A percentile compares a stretch with the other conserved stretches of the same genome.
phyloP scores from a whole-genome alignment of 345 rosid species.

The Bruguiera sexangula region DNA sequence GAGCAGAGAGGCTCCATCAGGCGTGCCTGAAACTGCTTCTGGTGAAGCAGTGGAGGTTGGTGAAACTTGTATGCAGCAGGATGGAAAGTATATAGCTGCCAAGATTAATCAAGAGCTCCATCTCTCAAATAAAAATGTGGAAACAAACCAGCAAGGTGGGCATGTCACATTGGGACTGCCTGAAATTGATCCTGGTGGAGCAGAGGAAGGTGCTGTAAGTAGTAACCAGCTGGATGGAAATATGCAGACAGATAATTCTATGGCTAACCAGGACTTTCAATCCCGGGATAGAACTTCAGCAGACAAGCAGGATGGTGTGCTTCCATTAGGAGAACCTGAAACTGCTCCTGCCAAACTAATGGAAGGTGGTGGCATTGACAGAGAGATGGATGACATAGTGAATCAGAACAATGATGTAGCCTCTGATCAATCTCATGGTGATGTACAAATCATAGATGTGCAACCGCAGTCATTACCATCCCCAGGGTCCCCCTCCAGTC shows the following conservation, averaged over 20 bases:
- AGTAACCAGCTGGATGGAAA: conserved; percentile 10
- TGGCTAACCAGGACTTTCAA: background rate
- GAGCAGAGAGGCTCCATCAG: conserved; percentile 29
- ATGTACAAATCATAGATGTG: conserved; percentile 6
- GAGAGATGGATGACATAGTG: background rate
- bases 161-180: conserved; percentile 20
- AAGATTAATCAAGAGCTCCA: background rate
- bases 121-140: background rate
- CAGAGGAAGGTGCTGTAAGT: conserved; percentile 14
- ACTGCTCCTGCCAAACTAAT: conserved; percentile 4
- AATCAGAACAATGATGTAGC: conserved; percentile 9
- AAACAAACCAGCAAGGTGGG: conserved; percentile 15
- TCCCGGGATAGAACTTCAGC: background rate
- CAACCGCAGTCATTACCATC: conserved; percentile 18
- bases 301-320: background rate
- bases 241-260: background rate
- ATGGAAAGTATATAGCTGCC: background rate
- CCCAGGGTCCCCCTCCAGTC: conserved; percentile 5
- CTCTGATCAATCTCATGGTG: conserved; percentile 7
- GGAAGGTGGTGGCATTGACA: conserved; percentile 6
- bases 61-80: background rate
- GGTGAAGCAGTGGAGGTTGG: conserved; percentile 12
- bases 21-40: conserved; percentile 18
- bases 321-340: conserved; percentile 8
- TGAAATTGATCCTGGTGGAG: conserved; percentile 21